phyloP scores from a whole-genome alignment of 306 rosid genomes.

The Trifolium pratense region DNA sequence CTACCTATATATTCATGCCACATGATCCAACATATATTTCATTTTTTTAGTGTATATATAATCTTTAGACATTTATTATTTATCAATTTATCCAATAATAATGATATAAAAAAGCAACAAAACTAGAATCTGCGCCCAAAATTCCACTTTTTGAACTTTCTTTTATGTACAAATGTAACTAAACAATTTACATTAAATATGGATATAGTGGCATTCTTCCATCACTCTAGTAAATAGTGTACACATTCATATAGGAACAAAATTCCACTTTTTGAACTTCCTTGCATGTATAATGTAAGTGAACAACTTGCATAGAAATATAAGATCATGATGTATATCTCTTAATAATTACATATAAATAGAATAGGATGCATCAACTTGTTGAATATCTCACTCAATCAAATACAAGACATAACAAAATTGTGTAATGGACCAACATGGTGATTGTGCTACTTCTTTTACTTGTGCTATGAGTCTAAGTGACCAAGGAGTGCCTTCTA shows the following conservation, averaged over 20 bases:
- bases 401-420: slow-evolving; percentile 18
- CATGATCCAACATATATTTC: background rate
- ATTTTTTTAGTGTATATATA: background rate
- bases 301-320: slow-evolving; percentile 18
- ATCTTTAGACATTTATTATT: background rate
- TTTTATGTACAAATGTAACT: slow-evolving; percentile 35
- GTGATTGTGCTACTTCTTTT: slow-evolving; percentile 38
- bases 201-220: slow-evolving; percentile 21
- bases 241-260: background rate
- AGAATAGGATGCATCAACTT: background rate
- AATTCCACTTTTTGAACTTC: background rate
- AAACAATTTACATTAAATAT: slow-evolving; percentile 14
- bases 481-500: slow-evolving; percentile 35
- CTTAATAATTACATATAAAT: slow-evolving; percentile 38
- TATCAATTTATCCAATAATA: background rate
- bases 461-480: slow-evolving; percentile 49
- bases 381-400: slow-evolving; percentile 10
- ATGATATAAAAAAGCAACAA: background rate
- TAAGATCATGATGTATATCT: background rate
- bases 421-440: slow-evolving; percentile 13
- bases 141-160: background rate
- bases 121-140: background rate
- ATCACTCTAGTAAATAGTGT: background rate
- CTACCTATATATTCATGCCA: background rate
- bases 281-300: slow-evolving; percentile 34